These are phyloP conservation scores for Colletotrichum endophyticum DNA, from an alignment of 2,329 filamentous ascomycete genomes.

Conservation along the genomic window DNA sequence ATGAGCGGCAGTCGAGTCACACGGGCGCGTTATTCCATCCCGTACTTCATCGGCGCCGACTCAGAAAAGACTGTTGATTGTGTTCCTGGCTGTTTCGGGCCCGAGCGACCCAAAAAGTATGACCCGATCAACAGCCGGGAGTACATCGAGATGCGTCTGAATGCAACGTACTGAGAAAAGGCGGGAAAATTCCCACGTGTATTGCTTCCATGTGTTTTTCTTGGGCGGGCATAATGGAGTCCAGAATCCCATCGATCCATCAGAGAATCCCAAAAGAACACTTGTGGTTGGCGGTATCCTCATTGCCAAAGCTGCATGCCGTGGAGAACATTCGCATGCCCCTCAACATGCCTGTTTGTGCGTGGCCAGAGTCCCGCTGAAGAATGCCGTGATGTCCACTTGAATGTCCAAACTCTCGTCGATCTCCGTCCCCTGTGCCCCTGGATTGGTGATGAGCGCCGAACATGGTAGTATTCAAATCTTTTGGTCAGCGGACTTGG, in stretches of 20 bases:
- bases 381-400: background rate
- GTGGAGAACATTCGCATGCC: background rate
- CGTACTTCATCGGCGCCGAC: conserved; percentile 62
- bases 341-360: background rate
- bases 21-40: conserved; percentile 60
- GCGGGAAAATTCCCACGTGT: background rate
- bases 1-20: conserved; percentile 44
- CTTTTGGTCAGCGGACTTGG: background rate
- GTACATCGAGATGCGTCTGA: conserved; percentile 31
- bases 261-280: background rate
- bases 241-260: background rate
- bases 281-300: background rate
- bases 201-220: background rate
- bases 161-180: conserved; percentile 22
- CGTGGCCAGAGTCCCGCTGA: background rate
- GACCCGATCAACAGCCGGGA: conserved; percentile 40
- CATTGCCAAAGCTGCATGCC: background rate
- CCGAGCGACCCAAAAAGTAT: conserved; percentile 52
- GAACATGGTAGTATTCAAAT: background rate
- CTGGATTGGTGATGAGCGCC: background rate
- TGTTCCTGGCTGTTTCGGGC: conserved; percentile 49
- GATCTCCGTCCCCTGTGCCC: background rate
- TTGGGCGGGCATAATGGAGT: background rate
- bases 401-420: background rate
- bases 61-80: conserved; percentile 55